phyloP scores from a whole-genome alignment of 1,139 yeast species.

The Candida pseudoviswanathii region DNA sequence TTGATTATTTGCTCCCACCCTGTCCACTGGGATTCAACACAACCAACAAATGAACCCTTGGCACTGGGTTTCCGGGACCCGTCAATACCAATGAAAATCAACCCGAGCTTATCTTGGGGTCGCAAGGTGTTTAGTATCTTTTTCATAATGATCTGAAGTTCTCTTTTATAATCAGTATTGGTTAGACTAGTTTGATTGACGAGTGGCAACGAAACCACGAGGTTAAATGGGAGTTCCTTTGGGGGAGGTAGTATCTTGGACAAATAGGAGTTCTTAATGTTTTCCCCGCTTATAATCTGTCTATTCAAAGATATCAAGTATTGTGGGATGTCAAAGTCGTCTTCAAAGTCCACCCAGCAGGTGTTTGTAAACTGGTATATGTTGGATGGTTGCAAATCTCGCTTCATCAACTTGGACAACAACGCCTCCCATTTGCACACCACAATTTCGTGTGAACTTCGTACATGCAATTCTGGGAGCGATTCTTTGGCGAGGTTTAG shows the following conservation, averaged over 20 bases:
- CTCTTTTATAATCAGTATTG: constrained; percentile 34
- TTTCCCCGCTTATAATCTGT: constrained; percentile 29
- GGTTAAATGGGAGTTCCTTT: constrained; percentile 42
- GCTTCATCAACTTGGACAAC: constrained; percentile 21
- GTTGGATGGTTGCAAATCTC: constrained; percentile 26
- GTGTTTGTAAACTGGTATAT: constrained; percentile 53
- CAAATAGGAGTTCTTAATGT: constrained; percentile 40
- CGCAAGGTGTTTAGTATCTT: constrained; percentile 32
- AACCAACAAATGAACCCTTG: constrained; percentile 57
- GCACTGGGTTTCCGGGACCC: constrained; percentile 34
- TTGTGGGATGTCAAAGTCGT: constrained; percentile 33
- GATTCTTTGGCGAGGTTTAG: constrained; percentile 42
- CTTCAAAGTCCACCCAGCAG: constrained; percentile 44
- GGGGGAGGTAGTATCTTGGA: constrained; percentile 41
- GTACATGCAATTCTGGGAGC: constrained; percentile 49
- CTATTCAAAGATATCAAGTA: constrained; percentile 42
- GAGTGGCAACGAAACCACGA: constrained; percentile 51
- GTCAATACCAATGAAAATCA: constrained; percentile 55
- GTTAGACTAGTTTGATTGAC: constrained; percentile 32
- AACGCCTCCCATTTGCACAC: constrained; percentile 45
- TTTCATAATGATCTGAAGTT: constrained; percentile 29
- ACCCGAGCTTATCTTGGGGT: constrained; percentile 52
- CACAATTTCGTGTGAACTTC: constrained; percentile 35
- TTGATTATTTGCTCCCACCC: constrained; percentile 56
- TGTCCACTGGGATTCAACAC: constrained; percentile 52